Percentiles rank a stretch among this genome's conserved stretches.
Evolutionary conservation across 768 basidiomycete genomes (phyloP).

Genomic region (Fomitopsis serialis): DNA sequence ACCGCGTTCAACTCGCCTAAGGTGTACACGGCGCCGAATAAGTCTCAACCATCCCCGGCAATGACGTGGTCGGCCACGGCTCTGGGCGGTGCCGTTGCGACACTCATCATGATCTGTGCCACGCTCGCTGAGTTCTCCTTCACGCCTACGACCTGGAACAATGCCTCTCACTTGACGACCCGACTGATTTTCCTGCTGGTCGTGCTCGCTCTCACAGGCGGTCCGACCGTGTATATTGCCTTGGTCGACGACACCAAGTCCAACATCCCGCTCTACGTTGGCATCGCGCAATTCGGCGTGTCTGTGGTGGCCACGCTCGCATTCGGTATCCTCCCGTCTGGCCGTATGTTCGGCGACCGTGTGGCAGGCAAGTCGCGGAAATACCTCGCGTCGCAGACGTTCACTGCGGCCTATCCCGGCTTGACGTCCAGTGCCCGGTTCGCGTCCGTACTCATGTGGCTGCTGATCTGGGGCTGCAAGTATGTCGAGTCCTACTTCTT

Average conservation of each 20-base stretch:
- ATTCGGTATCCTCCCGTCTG: slow-evolving; percentile 90
- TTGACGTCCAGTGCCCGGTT: slow-evolving; percentile 67
- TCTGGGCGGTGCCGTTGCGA: slow-evolving; percentile 93
- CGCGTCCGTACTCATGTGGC: slow-evolving; percentile 85
- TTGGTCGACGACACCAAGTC: slow-evolving; percentile 60
- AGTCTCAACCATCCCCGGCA: slow-evolving; percentile 65
- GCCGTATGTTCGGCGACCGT: slow-evolving; percentile 97
- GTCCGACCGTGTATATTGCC: slow-evolving; percentile 92
- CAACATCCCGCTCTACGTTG: slow-evolving; percentile 84
- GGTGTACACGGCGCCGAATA: slow-evolving; percentile 74
- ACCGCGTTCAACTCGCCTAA: slow-evolving; percentile 96
- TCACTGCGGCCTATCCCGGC: slow-evolving; percentile 93
- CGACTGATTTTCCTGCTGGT: slow-evolving; percentile 89
- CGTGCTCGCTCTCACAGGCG: slow-evolving; percentile 88
- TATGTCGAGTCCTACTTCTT: slow-evolving; percentile 98
- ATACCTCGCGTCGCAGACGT: slow-evolving; percentile 98
- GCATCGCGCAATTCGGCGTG: slow-evolving; percentile 90
- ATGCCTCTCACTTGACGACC: slow-evolving; percentile 93
- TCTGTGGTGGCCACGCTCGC: slow-evolving; percentile 77
- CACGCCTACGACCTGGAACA: slow-evolving; percentile 99
- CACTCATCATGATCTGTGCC: slow-evolving; percentile 88
- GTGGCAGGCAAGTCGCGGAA: slow-evolving; percentile 97
- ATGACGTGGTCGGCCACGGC: slow-evolving; percentile 97
- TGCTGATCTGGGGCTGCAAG: slow-evolving; percentile 95
- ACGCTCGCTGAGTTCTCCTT: slow-evolving; percentile 94